Conservation (phyloP, 139 green algal genomes). For the Desmodesmus armatus region DNA sequence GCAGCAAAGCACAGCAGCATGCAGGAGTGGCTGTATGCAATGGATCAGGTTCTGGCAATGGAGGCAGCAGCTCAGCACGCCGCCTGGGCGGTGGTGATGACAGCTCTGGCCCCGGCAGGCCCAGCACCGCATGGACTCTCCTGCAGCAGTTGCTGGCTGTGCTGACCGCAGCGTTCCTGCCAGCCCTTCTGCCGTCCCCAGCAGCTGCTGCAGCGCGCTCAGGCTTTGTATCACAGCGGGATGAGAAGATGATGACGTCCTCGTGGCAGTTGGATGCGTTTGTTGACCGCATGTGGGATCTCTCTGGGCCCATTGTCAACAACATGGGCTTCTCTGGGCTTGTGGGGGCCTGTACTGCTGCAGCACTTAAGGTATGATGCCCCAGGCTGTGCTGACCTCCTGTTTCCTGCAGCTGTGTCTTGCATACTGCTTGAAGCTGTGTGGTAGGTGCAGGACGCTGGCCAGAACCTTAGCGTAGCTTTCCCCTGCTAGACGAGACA, state of each 20-base stretch:
- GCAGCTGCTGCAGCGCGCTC: not conserved
- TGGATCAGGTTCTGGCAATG: not conserved
- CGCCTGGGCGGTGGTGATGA: not conserved
- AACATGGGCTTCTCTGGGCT: conserved; percentile 45
- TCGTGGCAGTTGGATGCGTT: conserved; percentile 36
- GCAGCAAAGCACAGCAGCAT: not conserved
- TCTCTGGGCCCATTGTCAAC: conserved; percentile 13
- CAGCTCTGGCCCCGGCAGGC: not conserved
- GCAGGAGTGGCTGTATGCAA: not conserved
- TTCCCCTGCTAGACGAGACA: too few species aligned
- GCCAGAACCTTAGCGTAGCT: not conserved
- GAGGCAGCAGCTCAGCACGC: not conserved
- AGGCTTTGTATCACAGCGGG: not conserved
- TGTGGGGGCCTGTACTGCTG: conserved; percentile 18
- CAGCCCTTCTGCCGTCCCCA: too few species aligned
- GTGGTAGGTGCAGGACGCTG: too few species aligned
- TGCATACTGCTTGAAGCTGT: too few species aligned
- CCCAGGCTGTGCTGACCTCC: not conserved
- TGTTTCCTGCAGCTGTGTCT: not conserved
- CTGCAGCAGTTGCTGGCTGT: conserved; percentile 2
- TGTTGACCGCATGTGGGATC: conserved; percentile 27
- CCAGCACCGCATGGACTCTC: not conserved
- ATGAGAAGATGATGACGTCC: not conserved
- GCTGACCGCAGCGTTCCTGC: not conserved
- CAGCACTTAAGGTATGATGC: conserved; percentile 26